phyloP scores from a whole-genome alignment of 2,329 filamentous ascomycete species.

The Claviceps sp. region DNA sequence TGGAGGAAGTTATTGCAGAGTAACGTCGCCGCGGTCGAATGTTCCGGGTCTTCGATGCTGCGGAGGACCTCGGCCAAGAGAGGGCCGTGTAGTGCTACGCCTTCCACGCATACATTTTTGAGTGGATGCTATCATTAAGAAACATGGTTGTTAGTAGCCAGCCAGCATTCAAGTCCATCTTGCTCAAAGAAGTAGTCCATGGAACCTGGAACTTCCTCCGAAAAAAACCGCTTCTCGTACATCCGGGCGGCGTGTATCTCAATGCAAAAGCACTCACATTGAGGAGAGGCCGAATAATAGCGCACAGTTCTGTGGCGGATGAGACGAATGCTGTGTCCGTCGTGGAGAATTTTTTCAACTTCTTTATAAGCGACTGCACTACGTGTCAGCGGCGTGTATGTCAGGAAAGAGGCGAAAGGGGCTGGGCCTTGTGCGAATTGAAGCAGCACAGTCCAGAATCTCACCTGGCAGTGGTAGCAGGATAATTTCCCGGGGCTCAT shows the following conservation, averaged over 20 bases:
- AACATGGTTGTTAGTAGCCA: not conserved
- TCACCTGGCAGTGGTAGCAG: not conserved
- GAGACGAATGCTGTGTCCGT: not conserved
- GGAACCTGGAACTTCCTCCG: too few species aligned
- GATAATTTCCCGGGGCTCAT: not conserved
- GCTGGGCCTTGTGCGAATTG: not conserved
- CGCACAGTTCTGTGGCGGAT: not conserved
- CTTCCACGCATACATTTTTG: not conserved
- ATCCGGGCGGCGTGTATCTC: too few species aligned
- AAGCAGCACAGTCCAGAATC: not conserved
- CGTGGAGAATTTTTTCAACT: not conserved
- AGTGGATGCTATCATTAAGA: not conserved
- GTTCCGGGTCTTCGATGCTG: not conserved
- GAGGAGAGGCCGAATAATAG: not conserved
- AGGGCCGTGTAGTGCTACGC: not conserved
- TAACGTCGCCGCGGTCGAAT: not conserved
- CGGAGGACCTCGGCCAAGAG: not conserved
- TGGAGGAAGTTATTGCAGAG: not conserved
- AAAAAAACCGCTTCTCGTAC: too few species aligned
- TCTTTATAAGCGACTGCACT: not conserved
- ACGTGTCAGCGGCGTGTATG: not conserved
- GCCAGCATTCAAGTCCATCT: too few species aligned
- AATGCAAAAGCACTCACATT: not conserved
- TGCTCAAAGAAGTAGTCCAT: too few species aligned
- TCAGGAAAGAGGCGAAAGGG: not conserved